Conservation (phyloP, 2,329 filamentous ascomycete genomes). For the Pezicula carpinea region DNA sequence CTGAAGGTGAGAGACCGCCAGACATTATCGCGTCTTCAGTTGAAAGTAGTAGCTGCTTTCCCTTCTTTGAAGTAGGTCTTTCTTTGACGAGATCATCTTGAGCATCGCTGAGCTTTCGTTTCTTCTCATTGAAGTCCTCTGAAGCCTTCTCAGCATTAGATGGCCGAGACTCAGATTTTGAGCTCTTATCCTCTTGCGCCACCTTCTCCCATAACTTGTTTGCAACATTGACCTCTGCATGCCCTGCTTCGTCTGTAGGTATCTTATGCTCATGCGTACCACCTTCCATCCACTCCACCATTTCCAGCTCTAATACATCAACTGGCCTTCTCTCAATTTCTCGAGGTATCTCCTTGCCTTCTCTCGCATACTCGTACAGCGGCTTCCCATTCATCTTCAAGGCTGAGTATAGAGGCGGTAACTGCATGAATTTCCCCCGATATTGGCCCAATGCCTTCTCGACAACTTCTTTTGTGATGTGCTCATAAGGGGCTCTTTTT, state of each 20-base stretch:
- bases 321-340: slow-evolving; percentile 80
- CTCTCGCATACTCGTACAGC: slow-evolving; percentile 91
- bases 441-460: slow-evolving; percentile 73
- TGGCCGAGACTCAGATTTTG: slow-evolving; percentile 19
- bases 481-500: slow-evolving; percentile 67
- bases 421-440: slow-evolving; percentile 79
- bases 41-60: slow-evolving; percentile 7
- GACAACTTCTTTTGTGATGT: slow-evolving; percentile 74
- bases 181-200: not conserved
- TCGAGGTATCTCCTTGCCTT: slow-evolving; percentile 78
- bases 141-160: slow-evolving; percentile 27
- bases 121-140: slow-evolving; percentile 26
- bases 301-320: slow-evolving; percentile 69
- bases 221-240: slow-evolving; percentile 70
- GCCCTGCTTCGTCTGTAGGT: slow-evolving; percentile 73
- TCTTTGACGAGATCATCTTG: slow-evolving; percentile 27
- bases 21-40: slow-evolving; percentile 24
- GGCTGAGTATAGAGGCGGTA: slow-evolving; percentile 88
- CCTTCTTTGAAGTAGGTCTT: slow-evolving; percentile 19
- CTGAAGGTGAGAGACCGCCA: slow-evolving; percentile 19
- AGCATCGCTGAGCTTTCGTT: slow-evolving; percentile 25
- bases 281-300: slow-evolving; percentile 80
- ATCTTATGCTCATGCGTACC: slow-evolving; percentile 75
- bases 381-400: slow-evolving; percentile 91
- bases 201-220: slow-evolving; percentile 63